These are phyloP conservation scores for Neoboletus magnificus DNA, from an alignment of 768 basidiomycete genomes.

Conservation along the genomic window DNA sequence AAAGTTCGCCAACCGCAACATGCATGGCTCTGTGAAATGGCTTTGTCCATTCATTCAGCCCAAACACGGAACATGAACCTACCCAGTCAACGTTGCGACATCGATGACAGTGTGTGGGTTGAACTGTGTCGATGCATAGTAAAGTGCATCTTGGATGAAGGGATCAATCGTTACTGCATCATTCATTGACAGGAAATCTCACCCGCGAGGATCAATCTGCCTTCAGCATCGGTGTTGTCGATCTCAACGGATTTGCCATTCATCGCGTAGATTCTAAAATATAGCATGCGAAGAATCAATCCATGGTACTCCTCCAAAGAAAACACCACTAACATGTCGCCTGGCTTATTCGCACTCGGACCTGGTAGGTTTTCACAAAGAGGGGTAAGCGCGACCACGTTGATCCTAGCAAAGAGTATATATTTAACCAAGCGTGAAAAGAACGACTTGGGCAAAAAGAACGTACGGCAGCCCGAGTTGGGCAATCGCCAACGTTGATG, in stretches of 20 bases:
- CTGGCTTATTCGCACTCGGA: slow-evolving; percentile 64
- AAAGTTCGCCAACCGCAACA: slow-evolving; percentile 72
- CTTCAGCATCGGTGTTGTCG: slow-evolving; percentile 87
- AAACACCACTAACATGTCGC: slow-evolving; percentile 61
- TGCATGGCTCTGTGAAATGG: slow-evolving; percentile 54
- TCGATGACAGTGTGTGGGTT: slow-evolving; percentile 83
- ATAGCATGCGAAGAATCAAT: background rate
- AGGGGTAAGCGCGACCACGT: slow-evolving; percentile 69
- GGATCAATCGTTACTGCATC: background rate
- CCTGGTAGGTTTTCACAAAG: slow-evolving; percentile 87
- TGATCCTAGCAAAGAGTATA: slow-evolving; percentile 47
- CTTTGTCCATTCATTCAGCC: background rate
- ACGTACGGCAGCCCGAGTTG: slow-evolving; percentile 76
- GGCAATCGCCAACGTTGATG: slow-evolving; percentile 73
- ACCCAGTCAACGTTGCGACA: slow-evolving; percentile 86
- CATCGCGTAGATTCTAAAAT: slow-evolving; percentile 71
- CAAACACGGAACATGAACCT: slow-evolving; percentile 11
- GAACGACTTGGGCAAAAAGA: background rate
- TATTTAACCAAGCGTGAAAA: background rate
- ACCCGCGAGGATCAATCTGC: slow-evolving; percentile 74
- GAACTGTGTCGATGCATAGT: slow-evolving; percentile 73
- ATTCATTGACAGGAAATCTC: slow-evolving; percentile 10
- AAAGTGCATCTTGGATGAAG: slow-evolving; percentile 61
- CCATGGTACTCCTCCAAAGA: background rate
- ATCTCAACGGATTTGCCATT: slow-evolving; percentile 85